phyloP scores from a whole-genome alignment of 768 basidiomycete genomes.

The Auricularia sp. region DNA sequence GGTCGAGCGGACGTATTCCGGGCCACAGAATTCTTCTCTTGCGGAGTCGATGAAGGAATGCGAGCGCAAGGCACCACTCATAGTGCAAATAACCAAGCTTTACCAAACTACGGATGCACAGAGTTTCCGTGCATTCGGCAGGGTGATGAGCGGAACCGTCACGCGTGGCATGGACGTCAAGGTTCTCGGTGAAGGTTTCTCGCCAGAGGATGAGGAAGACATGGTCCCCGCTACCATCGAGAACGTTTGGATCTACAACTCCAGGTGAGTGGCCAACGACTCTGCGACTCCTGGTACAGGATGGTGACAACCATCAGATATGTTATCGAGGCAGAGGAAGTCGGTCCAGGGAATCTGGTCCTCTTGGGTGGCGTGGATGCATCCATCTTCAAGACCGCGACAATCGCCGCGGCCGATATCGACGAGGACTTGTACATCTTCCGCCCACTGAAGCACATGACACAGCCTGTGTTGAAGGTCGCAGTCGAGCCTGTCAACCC shows the following conservation, averaged over 20 bases:
- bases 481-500: conserved; percentile 97
- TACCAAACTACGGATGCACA: conserved; percentile 96
- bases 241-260: conserved; percentile 83
- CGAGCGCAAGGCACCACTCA: conserved; percentile 75
- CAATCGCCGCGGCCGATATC: conserved; percentile 60
- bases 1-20: conserved; percentile 81
- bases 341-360: conserved; percentile 86
- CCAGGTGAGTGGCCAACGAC: conserved; percentile 47
- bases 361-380: conserved; percentile 88
- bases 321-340: conserved; percentile 79
- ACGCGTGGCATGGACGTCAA: conserved; percentile 77
- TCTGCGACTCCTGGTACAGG: not conserved
- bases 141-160: conserved; percentile 87
- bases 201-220: conserved; percentile 98
- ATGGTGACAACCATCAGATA: conserved; percentile 47
- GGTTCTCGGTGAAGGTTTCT: conserved; percentile 96
- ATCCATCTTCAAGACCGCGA: conserved; percentile 93
- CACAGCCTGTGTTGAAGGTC: conserved; percentile 92
- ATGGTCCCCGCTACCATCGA: conserved; percentile 82
- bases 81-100: conserved; percentile 88
- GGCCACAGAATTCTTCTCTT: conserved; percentile 73
- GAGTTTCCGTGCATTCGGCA: conserved; percentile 92
- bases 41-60: conserved; percentile 75
- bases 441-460: conserved; percentile 92
- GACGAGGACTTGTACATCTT: conserved; percentile 91